A percentile compares a stretch with the other conserved stretches of the same genome.
phyloP scores from a whole-genome alignment of 495 filamentous ascomycete genomes.

The Chaetomium fimeti region DNA sequence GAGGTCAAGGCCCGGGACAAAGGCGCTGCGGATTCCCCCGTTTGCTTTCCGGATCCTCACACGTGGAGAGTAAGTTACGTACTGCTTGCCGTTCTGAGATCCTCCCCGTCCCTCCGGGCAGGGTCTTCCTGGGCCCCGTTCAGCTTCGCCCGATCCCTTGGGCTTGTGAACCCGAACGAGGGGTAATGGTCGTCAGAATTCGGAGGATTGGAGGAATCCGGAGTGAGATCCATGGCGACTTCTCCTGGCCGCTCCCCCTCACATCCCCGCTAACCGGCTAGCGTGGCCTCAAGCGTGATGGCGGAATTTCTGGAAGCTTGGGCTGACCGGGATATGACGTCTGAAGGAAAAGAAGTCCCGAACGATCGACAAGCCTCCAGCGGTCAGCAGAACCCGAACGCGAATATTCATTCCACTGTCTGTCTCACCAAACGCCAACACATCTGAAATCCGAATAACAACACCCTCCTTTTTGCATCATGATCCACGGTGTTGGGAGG shows the following conservation, averaged over 20 bases:
- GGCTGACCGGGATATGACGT: background rate
- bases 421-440: background rate
- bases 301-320: conserved; percentile 15
- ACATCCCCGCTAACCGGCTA: background rate
- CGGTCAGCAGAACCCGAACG: background rate
- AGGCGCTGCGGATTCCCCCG: background rate
- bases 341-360: background rate
- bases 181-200: background rate
- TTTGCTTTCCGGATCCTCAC: background rate
- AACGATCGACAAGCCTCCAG: conserved; percentile 1
- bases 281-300: background rate
- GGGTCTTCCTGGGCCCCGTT: background rate
- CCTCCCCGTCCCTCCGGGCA: background rate
- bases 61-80: background rate
- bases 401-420: background rate
- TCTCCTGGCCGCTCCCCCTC: background rate
- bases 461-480: background rate
- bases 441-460: background rate
- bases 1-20: background rate
- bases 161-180: background rate
- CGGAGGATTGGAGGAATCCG: background rate
- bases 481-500: background rate
- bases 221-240: background rate
- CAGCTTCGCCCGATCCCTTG: background rate
- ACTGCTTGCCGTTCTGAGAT: background rate